A percentile compares a stretch with the other conserved stretches of the same genome.
Evolutionary conservation across 148 eudicot genomes (phyloP).

Genomic region (Amaranthus palmeri): DNA sequence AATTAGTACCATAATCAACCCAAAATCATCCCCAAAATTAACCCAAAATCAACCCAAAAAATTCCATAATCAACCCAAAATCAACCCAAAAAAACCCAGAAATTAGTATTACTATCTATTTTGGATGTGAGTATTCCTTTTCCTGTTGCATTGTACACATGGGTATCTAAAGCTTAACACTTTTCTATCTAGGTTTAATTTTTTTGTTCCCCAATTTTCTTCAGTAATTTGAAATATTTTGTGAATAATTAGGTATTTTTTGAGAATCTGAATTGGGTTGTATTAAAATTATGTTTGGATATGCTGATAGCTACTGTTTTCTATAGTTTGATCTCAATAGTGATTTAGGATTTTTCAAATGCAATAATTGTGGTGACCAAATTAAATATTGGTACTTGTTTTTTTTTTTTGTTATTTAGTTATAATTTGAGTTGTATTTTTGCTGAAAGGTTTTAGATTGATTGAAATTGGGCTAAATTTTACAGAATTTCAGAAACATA

Average conservation of each 20-base stretch:
- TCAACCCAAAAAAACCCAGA: too few relatives aligned
- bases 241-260: not conserved
- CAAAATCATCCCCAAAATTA: too few relatives aligned
- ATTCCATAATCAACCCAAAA: too few relatives aligned
- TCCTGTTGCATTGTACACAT: not conserved
- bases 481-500: constrained; percentile 21
- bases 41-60: too few relatives aligned
- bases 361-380: not conserved
- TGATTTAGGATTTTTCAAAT: not conserved
- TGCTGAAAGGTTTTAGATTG: not conserved
- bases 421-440: not conserved
- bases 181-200: not conserved
- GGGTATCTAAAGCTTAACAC: not conserved
- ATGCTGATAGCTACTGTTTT: not conserved
- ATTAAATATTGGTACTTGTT: not conserved
- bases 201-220: not conserved
- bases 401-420: not conserved
- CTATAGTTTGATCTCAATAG: not conserved
- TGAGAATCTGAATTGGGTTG: not conserved
- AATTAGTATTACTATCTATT: not conserved
- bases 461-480: constrained; percentile 5
- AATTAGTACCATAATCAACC: too few relatives aligned
- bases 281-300: not conserved
- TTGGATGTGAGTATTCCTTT: not conserved
- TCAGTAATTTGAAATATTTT: not conserved